These are phyloP conservation scores for Cruciata laevipes DNA, from an alignment of 257 asterid species.

Conservation along the genomic window DNA sequence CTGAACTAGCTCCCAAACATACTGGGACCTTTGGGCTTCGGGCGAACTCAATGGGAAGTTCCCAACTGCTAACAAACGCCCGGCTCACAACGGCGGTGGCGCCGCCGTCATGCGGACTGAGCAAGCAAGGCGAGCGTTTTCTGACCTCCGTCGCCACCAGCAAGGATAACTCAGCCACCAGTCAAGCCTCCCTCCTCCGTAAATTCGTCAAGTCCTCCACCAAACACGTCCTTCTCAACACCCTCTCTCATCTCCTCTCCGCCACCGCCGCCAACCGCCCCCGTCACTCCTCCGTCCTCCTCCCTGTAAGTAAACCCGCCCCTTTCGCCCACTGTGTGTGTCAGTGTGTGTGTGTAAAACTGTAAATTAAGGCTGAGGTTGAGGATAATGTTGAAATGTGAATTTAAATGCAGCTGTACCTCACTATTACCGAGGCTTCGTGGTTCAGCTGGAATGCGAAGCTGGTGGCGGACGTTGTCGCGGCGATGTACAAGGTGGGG, in stretches of 20 bases:
- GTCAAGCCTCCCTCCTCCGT: constrained; percentile 35
- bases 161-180: constrained; percentile 32
- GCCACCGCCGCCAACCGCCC: constrained; percentile 40
- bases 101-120: constrained; percentile 1
- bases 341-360: not conserved
- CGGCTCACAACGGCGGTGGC: not conserved
- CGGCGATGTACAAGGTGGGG: constrained; percentile 40
- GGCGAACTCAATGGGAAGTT: too few relatives aligned
- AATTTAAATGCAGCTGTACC: constrained; percentile 49
- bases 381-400: not conserved
- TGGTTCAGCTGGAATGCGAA: constrained; percentile 92
- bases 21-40: too few relatives aligned
- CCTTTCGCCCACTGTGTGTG: not conserved
- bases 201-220: constrained; percentile 68
- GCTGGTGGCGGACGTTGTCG: constrained; percentile 67
- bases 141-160: constrained; percentile 46
- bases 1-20: not conserved
- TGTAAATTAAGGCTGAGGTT: too few relatives aligned
- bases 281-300: constrained; percentile 50
- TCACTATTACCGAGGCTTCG: constrained; percentile 47
- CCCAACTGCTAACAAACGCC: not conserved
- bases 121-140: constrained; percentile 59
- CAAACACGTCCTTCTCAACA: constrained; percentile 62
- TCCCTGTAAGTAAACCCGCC: constrained; percentile 46
- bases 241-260: constrained; percentile 75